Conservation (phyloP, 345 rosid genomes). For the Salix udensis region DNA sequence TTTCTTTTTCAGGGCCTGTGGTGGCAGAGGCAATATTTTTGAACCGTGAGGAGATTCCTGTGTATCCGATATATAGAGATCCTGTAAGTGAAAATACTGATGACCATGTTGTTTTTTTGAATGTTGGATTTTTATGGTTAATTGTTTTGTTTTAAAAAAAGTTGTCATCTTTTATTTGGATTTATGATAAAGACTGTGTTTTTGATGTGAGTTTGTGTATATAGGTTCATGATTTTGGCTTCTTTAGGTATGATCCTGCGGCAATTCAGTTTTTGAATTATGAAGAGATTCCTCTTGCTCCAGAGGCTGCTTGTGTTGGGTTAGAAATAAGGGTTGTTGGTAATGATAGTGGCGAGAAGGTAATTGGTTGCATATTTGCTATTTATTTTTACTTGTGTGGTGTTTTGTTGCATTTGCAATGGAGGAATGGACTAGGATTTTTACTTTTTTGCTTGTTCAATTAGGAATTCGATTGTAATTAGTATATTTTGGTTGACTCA, state of each 20-base stretch:
- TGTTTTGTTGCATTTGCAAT: too few relatives aligned
- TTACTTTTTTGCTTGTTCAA: too few relatives aligned
- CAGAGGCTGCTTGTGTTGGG: constrained; percentile 91
- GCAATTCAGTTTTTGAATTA: constrained; percentile 75
- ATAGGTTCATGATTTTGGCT: constrained; percentile 98
- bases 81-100: constrained; percentile 48
- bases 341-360: constrained; percentile 97
- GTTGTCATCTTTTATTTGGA: too few relatives aligned
- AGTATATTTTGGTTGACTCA: too few relatives aligned
- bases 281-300: constrained; percentile 94
- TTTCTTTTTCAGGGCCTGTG: constrained; percentile 62
- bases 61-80: constrained; percentile 83
- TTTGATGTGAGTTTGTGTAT: constrained; percentile 7
- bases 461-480: too few relatives aligned
- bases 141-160: too few relatives aligned
- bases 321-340: constrained; percentile 95
- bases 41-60: constrained; percentile 82
- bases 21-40: constrained; percentile 96
- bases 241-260: constrained; percentile 78
- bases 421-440: too few relatives aligned
- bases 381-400: too few relatives aligned
- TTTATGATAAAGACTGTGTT: too few relatives aligned
- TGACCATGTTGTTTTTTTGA: background rate
- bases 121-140: too few relatives aligned
- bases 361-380: constrained; percentile 17